A percentile compares a stretch with the other conserved stretches of the same genome.
Conservation (phyloP, 768 basidiomycete species). For the Serendipita sp. region DNA sequence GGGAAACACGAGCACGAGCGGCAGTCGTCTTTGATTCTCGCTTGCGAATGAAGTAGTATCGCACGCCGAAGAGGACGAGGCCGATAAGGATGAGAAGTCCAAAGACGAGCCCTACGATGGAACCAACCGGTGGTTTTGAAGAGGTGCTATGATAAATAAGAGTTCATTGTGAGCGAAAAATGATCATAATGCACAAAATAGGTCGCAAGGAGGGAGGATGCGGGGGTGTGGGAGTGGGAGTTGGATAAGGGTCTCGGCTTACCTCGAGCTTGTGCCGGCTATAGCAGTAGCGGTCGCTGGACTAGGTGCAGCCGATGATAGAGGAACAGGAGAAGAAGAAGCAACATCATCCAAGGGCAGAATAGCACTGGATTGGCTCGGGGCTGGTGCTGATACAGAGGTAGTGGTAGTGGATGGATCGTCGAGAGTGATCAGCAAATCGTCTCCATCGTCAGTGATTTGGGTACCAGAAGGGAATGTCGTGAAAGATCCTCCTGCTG, state of each 20-base stretch:
- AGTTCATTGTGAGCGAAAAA: background rate
- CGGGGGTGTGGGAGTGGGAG: background rate
- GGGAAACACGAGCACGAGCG: background rate
- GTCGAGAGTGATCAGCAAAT: too few species aligned
- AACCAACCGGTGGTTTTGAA: background rate
- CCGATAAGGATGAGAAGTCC: background rate
- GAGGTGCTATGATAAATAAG: background rate
- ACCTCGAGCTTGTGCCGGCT: background rate
- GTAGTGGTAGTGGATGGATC: too few species aligned
- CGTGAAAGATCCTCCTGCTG: too few species aligned
- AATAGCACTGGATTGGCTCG: too few species aligned
- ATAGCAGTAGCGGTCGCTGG: too few species aligned
- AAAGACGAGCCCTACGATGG: background rate
- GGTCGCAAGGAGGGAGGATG: background rate
- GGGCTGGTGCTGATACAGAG: too few species aligned
- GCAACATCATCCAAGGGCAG: too few species aligned
- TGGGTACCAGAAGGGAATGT: too few species aligned
- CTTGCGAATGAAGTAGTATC: background rate
- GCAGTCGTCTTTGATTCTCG: background rate
- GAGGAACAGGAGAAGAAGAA: too few species aligned
- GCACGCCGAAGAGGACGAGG: background rate
- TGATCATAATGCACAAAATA: too few species aligned
- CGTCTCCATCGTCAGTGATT: too few species aligned
- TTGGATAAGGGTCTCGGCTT: background rate
- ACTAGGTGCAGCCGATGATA: too few species aligned